phyloP scores from a whole-genome alignment of 148 eudicot genomes.

The Diospyros lotus region DNA sequence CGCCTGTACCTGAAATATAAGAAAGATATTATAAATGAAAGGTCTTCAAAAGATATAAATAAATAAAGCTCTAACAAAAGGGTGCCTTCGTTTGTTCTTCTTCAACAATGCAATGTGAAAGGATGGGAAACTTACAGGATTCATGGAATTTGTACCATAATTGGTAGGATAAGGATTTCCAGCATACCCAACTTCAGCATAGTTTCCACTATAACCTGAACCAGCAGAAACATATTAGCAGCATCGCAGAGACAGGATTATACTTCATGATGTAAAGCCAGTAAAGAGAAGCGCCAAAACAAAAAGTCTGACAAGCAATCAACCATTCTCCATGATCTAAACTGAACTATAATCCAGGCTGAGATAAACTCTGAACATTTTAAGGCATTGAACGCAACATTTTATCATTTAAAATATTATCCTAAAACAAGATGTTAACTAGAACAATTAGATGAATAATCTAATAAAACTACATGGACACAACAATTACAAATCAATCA shows the following conservation, averaged over 20 bases:
- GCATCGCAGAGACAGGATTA: background rate
- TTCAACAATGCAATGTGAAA: background rate
- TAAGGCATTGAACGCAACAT: no score
- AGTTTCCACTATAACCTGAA: conserved; percentile 57
- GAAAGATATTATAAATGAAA: background rate
- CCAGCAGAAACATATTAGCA: conserved; percentile 18
- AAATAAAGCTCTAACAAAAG: background rate
- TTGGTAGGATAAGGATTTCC: conserved; percentile 63
- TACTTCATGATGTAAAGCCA: background rate
- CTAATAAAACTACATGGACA: no score
- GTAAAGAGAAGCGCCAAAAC: background rate
- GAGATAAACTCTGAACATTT: background rate
- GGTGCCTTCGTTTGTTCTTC: background rate
- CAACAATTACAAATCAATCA: no score
- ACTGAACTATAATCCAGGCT: background rate
- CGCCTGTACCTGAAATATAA: conserved; percentile 40
- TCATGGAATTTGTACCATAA: conserved; percentile 57
- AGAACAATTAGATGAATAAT: no score
- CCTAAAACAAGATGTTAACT: no score
- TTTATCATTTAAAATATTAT: no score
- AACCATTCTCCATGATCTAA: background rate
- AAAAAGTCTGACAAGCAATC: background rate
- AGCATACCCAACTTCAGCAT: conserved; percentile 70
- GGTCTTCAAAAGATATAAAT: background rate
- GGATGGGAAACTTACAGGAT: conserved; percentile 31